Evolutionary conservation across 352 stramenopile species (phyloP), one percentile per base, ranked within the genome.

Genomic region (Pythium plurisporium): DNA sequence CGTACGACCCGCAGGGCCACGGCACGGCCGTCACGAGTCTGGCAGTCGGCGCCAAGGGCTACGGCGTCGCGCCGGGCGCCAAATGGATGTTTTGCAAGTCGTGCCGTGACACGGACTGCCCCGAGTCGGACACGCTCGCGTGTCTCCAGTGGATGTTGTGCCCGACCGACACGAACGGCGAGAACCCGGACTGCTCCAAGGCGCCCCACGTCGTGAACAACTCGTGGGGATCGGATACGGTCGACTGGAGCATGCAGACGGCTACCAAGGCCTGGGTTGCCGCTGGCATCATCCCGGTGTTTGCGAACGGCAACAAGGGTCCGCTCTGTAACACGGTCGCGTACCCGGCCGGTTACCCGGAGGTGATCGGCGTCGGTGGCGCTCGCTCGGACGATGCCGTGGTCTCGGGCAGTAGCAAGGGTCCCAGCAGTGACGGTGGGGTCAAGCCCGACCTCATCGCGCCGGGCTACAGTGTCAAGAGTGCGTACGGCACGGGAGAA

Each of bases 111-210:
- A 17, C 15, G 4, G 30, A 26, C 23, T 76, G 68, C 46, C 43
- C 48, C 8, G 52, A 67, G 52, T 50, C 55, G 7, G 61, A 66
- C 33, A 22, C 73, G 26, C 36, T 73, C 0, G 49, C 49, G 23
- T 76, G 69, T 30, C 41, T 50, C 17, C 56, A 76, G 52, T 76
- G 61, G 29, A 76, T 76, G 47, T 41, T 60, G 11, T 76, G 69
- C 40, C 69, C 69, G 3, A 73, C 64, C 7, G 40, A 72, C 48
- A 22, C 41, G 25, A 15, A 17, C 11, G 61, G 61, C 20, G 60
- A n/a, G 1, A 36, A 26, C 41, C 33, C 29, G 19, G 61, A 68
- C 42, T 68, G 61, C 42, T 31, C 31, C 11, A 59, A 59, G 61
- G 61, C 61, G 10, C 67, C 67, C 2, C 49, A 59, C 22, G 7